phyloP scores from a whole-genome alignment of 768 basidiomycete species.

The Crucibulum laeve region DNA sequence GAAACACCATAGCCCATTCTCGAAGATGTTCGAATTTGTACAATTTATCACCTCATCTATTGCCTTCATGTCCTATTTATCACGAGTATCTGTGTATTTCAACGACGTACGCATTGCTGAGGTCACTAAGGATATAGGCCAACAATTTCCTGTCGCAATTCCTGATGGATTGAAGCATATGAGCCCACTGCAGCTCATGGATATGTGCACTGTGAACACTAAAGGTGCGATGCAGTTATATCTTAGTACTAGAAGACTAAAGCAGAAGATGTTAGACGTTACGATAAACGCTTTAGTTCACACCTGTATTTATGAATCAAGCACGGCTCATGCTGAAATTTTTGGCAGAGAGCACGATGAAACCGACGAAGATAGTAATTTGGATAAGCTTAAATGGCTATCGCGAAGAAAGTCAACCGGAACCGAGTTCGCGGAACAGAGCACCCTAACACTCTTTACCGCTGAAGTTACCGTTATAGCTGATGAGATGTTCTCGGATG shows the following conservation, averaged over 20 bases:
- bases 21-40: conserved; percentile 80
- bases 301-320: too few relatives aligned
- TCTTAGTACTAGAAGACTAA: neutral
- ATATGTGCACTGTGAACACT: conserved; percentile 59
- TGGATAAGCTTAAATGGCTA: too few relatives aligned
- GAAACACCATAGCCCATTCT: conserved; percentile 76
- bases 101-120: conserved; percentile 70
- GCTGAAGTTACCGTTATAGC: conserved; percentile 63
- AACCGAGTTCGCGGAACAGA: too few relatives aligned
- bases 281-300: too few relatives aligned
- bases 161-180: conserved; percentile 52
- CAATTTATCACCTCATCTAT: conserved; percentile 88
- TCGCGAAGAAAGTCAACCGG: too few relatives aligned
- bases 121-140: conserved; percentile 58
- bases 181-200: conserved; percentile 62
- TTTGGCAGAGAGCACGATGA: too few relatives aligned
- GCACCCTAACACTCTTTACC: conserved; percentile 60
- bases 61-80: conserved; percentile 85
- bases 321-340: too few relatives aligned
- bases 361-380: too few relatives aligned
- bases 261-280: too few relatives aligned
- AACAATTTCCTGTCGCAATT: conserved; percentile 44
- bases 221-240: too few relatives aligned
- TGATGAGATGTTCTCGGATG: conserved; percentile 60
- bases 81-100: conserved; percentile 75